These are phyloP conservation scores for Cladosporium velox DNA, from an alignment of 2,329 filamentous ascomycete species.

Conservation along the genomic window DNA sequence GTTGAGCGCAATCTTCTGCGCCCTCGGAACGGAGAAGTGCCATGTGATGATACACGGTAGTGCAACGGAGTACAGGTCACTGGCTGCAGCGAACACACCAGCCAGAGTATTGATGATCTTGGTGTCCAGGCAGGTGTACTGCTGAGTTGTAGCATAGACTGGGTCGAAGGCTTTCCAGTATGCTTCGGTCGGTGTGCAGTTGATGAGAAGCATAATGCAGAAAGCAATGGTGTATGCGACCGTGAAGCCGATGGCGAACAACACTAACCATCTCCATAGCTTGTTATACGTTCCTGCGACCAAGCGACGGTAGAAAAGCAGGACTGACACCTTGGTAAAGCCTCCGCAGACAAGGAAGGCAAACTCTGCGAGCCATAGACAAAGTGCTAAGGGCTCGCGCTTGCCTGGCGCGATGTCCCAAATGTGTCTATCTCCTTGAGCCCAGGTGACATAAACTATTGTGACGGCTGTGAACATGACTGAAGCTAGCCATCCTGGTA, in stretches of 20 bases:
- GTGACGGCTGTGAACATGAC: conserved; percentile 29
- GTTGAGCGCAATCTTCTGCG: conserved; percentile 49
- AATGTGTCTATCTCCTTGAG: conserved; percentile 38
- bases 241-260: conserved; percentile 42
- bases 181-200: conserved; percentile 44
- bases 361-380: conserved; percentile 39
- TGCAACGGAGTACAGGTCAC: conserved; percentile 45
- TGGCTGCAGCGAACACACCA: conserved; percentile 42
- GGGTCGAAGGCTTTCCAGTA: conserved; percentile 45
- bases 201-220: conserved; percentile 38
- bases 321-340: conserved; percentile 40
- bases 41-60: conserved; percentile 49
- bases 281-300: conserved; percentile 38
- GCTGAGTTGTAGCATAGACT: conserved; percentile 35
- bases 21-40: conserved; percentile 44
- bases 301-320: conserved; percentile 47
- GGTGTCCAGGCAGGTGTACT: conserved; percentile 42
- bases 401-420: conserved; percentile 38
- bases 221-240: conserved; percentile 43
- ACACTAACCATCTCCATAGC: conserved; percentile 41
- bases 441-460: conserved; percentile 31
- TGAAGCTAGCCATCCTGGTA: conserved; percentile 28
- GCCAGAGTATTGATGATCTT: conserved; percentile 40
- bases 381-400: conserved; percentile 28
- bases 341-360: conserved; percentile 38